phyloP scores from a whole-genome alignment of 2,329 filamentous ascomycete genomes.

The Penicillium italicum region DNA sequence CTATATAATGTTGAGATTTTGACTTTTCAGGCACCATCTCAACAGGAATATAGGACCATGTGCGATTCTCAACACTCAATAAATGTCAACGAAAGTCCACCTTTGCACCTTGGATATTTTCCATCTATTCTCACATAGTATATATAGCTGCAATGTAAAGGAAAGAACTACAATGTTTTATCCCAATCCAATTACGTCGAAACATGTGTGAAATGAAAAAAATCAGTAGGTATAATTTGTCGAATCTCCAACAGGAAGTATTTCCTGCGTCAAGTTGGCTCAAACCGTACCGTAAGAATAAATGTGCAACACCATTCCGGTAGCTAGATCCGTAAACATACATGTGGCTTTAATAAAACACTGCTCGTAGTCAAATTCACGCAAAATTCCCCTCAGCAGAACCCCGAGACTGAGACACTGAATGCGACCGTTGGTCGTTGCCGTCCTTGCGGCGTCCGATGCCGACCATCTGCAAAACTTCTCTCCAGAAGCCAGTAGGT shows the following conservation, averaged over 20 bases:
- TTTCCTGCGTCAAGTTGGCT: background rate
- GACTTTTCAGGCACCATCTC: background rate
- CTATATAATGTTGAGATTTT: background rate
- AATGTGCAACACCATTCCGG: background rate
- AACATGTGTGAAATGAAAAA: background rate
- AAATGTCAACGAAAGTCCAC: too few species aligned
- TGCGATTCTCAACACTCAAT: background rate
- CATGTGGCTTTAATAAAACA: background rate
- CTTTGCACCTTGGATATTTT: background rate
- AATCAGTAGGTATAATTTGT: background rate
- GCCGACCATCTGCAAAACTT: constrained; percentile 49
- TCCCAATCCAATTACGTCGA: background rate
- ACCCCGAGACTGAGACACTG: background rate
- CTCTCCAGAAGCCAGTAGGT: constrained; percentile 55
- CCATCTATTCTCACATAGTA: too few species aligned
- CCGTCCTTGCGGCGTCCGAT: constrained; percentile 16
- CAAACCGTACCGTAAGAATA: background rate
- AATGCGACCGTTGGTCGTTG: constrained; percentile 11
- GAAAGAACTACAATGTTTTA: background rate
- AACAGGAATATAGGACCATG: background rate
- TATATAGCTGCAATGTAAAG: background rate
- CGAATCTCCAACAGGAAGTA: background rate
- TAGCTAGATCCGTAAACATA: background rate
- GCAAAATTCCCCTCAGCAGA: background rate
- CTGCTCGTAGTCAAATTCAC: background rate